phyloP scores from a whole-genome alignment of 2,329 filamentous ascomycete genomes.

The Xylariaceae sp. region DNA sequence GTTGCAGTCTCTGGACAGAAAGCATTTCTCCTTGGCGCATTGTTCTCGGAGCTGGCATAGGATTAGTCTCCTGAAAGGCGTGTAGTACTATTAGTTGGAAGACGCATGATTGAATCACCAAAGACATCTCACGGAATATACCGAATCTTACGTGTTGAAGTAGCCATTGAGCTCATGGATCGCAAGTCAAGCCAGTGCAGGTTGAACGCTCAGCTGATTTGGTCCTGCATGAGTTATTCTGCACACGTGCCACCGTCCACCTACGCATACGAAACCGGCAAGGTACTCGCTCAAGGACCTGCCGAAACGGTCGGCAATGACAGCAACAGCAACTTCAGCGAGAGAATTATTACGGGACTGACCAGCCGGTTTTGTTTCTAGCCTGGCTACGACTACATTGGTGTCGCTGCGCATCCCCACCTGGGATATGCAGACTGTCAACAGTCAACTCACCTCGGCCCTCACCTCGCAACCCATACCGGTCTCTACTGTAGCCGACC shows the following conservation, averaged over 20 bases:
- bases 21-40: not conserved
- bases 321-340: not conserved
- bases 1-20: not conserved
- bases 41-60: not conserved
- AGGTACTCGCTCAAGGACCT: not conserved
- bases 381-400: not conserved
- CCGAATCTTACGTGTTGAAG: not conserved
- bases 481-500: not conserved
- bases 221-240: not conserved
- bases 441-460: not conserved
- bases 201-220: not conserved
- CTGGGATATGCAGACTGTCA: constrained; percentile 4
- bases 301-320: not conserved
- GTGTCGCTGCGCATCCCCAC: constrained; percentile 9
- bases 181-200: not conserved
- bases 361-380: not conserved
- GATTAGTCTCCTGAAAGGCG: not conserved
- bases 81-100: not conserved
- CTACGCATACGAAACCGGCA: not conserved
- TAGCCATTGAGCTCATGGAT: not conserved
- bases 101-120: not conserved
- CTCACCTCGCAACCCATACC: not conserved
- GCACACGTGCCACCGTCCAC: not conserved
- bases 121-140: not conserved
- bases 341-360: not conserved